phyloP scores from a whole-genome alignment of 164 flowering plant species.

The Houttuynia cordata region DNA sequence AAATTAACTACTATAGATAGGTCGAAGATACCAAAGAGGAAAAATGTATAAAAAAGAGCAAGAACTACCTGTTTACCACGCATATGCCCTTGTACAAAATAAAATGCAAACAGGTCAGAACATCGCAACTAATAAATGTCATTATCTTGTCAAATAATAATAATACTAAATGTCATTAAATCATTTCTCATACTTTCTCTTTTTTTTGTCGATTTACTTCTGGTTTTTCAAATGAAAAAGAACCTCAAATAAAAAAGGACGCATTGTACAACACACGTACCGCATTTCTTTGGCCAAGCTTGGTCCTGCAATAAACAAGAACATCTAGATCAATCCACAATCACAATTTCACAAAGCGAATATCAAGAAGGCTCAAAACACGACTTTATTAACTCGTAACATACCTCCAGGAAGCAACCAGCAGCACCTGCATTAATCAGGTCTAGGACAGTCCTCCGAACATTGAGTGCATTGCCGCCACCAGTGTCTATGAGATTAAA shows the following conservation, averaged over 20 bases:
- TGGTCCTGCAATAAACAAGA: slow-evolving; percentile 15
- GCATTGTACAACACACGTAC: not conserved
- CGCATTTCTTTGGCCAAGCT: slow-evolving; percentile 29
- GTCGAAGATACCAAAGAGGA: not conserved
- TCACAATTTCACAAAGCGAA: not conserved
- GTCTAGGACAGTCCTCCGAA: slow-evolving; percentile 18
- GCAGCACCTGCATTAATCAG: slow-evolving; percentile 22
- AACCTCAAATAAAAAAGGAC: not conserved
- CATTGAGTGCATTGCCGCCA: slow-evolving; percentile 25
- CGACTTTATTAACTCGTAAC: not conserved
- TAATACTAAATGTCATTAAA: too few species aligned
- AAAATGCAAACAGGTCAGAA: not conserved
- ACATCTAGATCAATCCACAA: not conserved
- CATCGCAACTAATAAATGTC: not conserved
- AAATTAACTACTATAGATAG: not conserved
- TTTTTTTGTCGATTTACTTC: too few species aligned
- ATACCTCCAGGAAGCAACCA: slow-evolving; percentile 27
- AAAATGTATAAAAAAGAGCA: not conserved
- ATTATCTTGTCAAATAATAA: too few species aligned
- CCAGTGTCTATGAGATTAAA: slow-evolving; percentile 15
- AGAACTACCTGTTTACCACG: slow-evolving; percentile 22
- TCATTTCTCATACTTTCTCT: too few species aligned
- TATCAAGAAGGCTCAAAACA: not conserved
- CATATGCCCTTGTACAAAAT: slow-evolving; percentile 17
- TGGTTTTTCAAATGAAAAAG: not conserved